phyloP scores from a whole-genome alignment of 495 filamentous ascomycete species.

The Neurospora sp. region DNA sequence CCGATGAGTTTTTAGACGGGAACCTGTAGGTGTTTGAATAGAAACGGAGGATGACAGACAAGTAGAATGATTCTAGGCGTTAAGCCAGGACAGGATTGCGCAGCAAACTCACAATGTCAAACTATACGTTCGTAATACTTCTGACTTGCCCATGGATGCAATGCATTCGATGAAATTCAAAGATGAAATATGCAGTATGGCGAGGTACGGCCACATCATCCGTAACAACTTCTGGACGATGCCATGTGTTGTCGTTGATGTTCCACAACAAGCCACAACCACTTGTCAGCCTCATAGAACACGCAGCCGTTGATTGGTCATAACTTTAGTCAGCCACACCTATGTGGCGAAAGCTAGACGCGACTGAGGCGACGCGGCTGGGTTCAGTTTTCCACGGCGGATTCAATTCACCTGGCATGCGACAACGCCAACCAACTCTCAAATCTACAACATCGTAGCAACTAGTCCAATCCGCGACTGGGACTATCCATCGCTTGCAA shows the following conservation, averaged over 20 bases:
- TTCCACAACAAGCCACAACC: slow-evolving; percentile 6
- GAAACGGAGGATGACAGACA: neutral
- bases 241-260: neutral
- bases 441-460: neutral
- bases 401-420: neutral
- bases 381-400: neutral
- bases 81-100: neutral
- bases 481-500: neutral
- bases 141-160: neutral
- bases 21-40: neutral
- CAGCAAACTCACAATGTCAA: neutral
- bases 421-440: neutral
- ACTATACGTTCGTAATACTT: neutral
- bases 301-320: neutral
- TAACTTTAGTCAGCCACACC: neutral
- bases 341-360: neutral
- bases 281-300: slow-evolving; percentile 1
- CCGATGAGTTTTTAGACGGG: neutral
- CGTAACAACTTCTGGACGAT: slow-evolving; percentile 7
- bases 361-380: neutral
- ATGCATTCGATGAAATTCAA: neutral
- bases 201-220: neutral
- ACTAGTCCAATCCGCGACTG: neutral
- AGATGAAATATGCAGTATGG: neutral
- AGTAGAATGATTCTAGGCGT: neutral